Evolutionary conservation across 1,284 basidiomycete genomes (phyloP), one percentile per base, ranked within the genome.

Genomic region (Ceratobasidium sp.): DNA sequence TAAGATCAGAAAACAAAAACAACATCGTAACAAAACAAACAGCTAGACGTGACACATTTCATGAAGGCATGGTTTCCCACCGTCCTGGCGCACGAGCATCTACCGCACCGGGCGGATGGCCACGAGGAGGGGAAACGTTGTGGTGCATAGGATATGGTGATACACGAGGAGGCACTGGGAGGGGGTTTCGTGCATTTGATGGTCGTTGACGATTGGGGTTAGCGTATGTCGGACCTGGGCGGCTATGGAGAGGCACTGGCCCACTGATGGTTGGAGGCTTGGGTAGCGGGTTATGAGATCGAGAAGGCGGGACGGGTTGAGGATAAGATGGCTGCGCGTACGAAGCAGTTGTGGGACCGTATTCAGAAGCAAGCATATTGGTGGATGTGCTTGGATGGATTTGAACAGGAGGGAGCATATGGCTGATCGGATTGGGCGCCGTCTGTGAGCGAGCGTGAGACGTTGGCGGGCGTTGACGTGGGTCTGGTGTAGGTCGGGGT

Each of bases 91-190:
- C 57, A 28, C 57, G 44, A 62, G 46, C 57, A n/a, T 48, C 59
- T 64, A 75, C 71, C 71, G 71, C 71, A 65, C 71, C 71, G 26
- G 71, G 71, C 71, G 71, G 71, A 28, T 64, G 23, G 71, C 71
- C 71, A 75, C 71, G 71, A 65, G 71, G 71, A 75, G 71, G 71
- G 71, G 71, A 75, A 75, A 75, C 71, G 61, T 65, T 75, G 62
- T 75, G 71, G 48, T 75, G 71, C 46, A 75, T 61, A 23, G 71
- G 71, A 64, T 75, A 75, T 23, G 71, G 48, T 75, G 71, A 54
- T 65, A 75, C 71, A 75, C 71, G 71, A 28, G 71, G 71, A n/a
- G 71, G 71, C n/a, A 64, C 71, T 33, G 71, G 71, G n/a, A 75
- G 62, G 44, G 71, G 71, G 62, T 75, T 75, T n/a, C 71, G 71